Conservation (phyloP, 148 eudicot genomes). For the Agrostemma githago region DNA sequence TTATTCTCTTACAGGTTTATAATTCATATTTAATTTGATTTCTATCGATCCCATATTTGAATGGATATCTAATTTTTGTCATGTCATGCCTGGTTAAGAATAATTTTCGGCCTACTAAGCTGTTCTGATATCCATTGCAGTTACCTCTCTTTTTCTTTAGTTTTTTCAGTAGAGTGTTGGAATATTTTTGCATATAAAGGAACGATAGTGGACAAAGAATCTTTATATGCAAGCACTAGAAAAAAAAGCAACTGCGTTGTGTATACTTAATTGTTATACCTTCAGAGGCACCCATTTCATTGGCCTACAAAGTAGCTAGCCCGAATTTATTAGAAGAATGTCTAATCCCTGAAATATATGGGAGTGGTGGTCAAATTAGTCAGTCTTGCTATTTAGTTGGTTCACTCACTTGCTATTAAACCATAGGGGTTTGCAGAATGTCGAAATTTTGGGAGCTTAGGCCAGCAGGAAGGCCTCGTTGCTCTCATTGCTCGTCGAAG, state of each 20-base stretch:
- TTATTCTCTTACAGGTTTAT: constrained; percentile 81
- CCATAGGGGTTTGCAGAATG: constrained; percentile 90
- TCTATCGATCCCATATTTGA: not conserved
- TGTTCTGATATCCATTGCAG: not conserved
- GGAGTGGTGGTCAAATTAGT: too few relatives aligned
- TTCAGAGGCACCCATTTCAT: not conserved
- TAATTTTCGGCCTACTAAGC: not conserved
- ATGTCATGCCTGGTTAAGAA: not conserved
- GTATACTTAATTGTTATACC: not conserved
- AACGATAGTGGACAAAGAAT: not conserved
- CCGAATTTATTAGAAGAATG: not conserved
- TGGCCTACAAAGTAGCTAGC: not conserved
- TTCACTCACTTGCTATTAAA: constrained; percentile 30
- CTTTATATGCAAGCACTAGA: not conserved
- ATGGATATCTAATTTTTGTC: not conserved
- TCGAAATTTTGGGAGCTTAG: constrained; percentile 90
- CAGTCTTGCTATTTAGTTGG: constrained; percentile 18
- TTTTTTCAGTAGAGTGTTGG: too few relatives aligned
- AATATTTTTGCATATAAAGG: not conserved
- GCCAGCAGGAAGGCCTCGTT: constrained; percentile 92
- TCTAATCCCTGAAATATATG: not conserved
- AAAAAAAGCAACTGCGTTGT: not conserved
- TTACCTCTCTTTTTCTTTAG: not conserved
- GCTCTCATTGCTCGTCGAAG: constrained; percentile 97
- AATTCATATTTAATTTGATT: constrained; percentile 5